A percentile compares a stretch with the other conserved stretches of the same genome.
These are phyloP conservation scores for Vanrija sp. DNA, from an alignment of 1,284 basidiomycete genomes.

Conservation along the genomic window DNA sequence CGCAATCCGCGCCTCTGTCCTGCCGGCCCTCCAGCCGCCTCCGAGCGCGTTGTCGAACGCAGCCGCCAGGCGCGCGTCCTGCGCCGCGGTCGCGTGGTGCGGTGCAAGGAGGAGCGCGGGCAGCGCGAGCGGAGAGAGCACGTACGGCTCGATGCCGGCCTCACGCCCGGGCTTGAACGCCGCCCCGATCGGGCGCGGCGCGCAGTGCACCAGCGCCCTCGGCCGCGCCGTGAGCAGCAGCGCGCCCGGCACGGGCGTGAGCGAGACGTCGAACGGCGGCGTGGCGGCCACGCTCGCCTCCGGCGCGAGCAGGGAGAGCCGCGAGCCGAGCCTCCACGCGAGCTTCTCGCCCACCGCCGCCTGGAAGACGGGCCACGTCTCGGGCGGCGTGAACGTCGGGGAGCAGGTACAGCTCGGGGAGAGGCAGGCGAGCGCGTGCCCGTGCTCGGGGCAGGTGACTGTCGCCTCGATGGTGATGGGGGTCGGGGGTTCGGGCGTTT, in stretches of 20 bases:
- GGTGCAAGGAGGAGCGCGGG: slow-evolving; percentile 26
- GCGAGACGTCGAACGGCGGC: slow-evolving; percentile 11
- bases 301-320: slow-evolving; percentile 9
- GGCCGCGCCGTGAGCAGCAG: slow-evolving; percentile 7
- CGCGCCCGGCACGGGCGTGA: neutral
- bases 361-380: slow-evolving; percentile 9
- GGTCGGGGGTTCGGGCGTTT: slow-evolving; percentile 3
- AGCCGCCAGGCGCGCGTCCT: slow-evolving; percentile 12
- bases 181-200: slow-evolving; percentile 6
- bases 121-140: slow-evolving; percentile 21
- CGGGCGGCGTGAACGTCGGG: slow-evolving; percentile 5
- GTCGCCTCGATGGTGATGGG: slow-evolving; percentile 8
- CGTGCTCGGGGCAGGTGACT: slow-evolving; percentile 14
- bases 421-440: slow-evolving; percentile 8
- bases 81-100: slow-evolving; percentile 6
- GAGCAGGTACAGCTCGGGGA: neutral
- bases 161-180: neutral
- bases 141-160: slow-evolving; percentile 3
- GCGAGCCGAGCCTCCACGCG: slow-evolving; percentile 15
- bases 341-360: slow-evolving; percentile 20
- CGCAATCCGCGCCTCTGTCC: slow-evolving; percentile 15
- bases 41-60: slow-evolving; percentile 25
- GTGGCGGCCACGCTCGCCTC: slow-evolving; percentile 1
- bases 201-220: slow-evolving; percentile 5
- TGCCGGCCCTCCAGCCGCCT: slow-evolving; percentile 21